Conservation (phyloP, 2,329 filamentous ascomycete species). For the Hortaea sp. region DNA sequence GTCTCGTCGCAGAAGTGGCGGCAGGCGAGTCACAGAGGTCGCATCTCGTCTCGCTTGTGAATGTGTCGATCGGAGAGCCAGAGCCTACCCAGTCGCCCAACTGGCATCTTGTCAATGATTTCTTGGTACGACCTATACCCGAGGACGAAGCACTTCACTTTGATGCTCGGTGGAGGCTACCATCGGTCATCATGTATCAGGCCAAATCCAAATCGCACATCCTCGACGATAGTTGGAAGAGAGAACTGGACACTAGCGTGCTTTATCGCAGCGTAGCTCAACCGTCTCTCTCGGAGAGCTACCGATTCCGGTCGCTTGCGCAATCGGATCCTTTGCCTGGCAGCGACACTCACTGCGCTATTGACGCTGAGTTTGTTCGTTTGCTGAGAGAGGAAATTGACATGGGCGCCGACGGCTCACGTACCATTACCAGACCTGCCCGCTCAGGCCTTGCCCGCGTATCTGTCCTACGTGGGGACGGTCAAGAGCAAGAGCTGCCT, state of each 20-base stretch:
- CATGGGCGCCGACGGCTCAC: constrained; percentile 86
- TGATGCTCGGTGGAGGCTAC: constrained; percentile 84
- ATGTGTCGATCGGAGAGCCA: constrained; percentile 60
- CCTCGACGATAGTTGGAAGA: constrained; percentile 80
- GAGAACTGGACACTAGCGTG: constrained; percentile 70
- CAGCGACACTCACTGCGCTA: constrained; percentile 58
- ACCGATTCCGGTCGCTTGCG: constrained; percentile 19
- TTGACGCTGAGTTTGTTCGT: constrained; percentile 94
- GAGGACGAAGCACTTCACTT: constrained; percentile 81
- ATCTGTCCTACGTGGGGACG: constrained; percentile 75
- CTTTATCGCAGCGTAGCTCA: constrained; percentile 63
- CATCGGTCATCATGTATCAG: constrained; percentile 80
- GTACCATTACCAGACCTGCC: constrained; percentile 83
- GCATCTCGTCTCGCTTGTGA: constrained; percentile 78
- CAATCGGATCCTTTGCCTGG: constrained; percentile 47
- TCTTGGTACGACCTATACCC: constrained; percentile 71
- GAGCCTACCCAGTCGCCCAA: constrained; percentile 52
- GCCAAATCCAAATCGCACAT: constrained; percentile 68
- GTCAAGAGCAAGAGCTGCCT: constrained; percentile 66
- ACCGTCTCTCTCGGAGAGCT: constrained; percentile 21
- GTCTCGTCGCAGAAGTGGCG: constrained; percentile 82
- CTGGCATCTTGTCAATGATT: constrained; percentile 98
- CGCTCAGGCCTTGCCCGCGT: constrained; percentile 88
- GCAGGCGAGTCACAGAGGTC: constrained; percentile 75
- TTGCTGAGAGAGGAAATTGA: constrained; percentile 90